These are phyloP conservation scores for Talaromyces atroroseus DNA, from an alignment of 2,329 filamentous ascomycete species.

Conservation along the genomic window DNA sequence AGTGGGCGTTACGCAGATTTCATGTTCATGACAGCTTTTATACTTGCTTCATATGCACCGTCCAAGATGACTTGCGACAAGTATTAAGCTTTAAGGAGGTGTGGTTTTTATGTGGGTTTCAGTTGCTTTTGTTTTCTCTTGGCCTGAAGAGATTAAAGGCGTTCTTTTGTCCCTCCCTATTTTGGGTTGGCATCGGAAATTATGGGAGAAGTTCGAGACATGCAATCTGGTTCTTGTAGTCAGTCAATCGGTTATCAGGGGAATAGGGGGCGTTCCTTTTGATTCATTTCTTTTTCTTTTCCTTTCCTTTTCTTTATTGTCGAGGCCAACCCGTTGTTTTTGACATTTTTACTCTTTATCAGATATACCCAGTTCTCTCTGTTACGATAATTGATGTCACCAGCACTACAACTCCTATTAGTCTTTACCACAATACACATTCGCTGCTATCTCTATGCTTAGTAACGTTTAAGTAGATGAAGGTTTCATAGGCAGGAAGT, in stretches of 20 bases:
- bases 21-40: neutral
- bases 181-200: neutral
- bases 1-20: constrained; percentile 6
- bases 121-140: neutral
- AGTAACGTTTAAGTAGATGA: too few species aligned
- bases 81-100: neutral
- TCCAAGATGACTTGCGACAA: neutral
- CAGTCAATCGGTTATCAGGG: constrained; percentile 1
- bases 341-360: constrained; percentile 6
- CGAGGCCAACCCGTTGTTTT: neutral
- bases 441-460: neutral
- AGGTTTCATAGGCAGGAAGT: too few species aligned
- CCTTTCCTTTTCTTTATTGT: neutral
- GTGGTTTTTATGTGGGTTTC: neutral
- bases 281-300: neutral
- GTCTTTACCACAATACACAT: neutral
- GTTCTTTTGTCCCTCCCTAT: neutral
- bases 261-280: constrained; percentile 1
- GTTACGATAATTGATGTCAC: constrained; percentile 11
- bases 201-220: neutral
- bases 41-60: constrained; percentile 3
- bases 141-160: neutral
- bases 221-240: neutral
- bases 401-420: neutral
- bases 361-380: constrained; percentile 10